These are phyloP conservation scores for Pythium brassicae DNA, from an alignment of 352 stramenopile species.

Conservation along the genomic window DNA sequence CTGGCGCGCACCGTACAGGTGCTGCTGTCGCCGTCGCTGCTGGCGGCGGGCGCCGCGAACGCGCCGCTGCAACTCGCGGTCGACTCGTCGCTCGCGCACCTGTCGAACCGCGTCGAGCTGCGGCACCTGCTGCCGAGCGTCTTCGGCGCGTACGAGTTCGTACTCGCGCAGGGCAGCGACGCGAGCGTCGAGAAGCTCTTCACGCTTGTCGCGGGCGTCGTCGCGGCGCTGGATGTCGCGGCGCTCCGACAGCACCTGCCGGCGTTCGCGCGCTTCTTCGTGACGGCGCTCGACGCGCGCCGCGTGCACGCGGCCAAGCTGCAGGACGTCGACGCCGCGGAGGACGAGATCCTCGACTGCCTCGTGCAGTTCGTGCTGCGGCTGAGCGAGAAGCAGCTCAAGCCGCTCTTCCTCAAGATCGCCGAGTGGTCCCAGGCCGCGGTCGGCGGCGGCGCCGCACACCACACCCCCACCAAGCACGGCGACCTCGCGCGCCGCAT, in stretches of 20 bases:
- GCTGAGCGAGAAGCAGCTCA: conserved; percentile 87
- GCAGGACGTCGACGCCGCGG: conserved; percentile 56
- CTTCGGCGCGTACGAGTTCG: conserved; percentile 65
- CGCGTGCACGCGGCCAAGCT: conserved; percentile 58
- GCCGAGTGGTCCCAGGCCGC: conserved; percentile 67
- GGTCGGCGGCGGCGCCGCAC: conserved; percentile 1
- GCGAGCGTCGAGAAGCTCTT: conserved; percentile 62
- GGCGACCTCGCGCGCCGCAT: conserved; percentile 54
- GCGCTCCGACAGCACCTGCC: conserved; percentile 62
- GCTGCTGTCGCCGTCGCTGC: conserved; percentile 48
- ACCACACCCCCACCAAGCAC: conserved; percentile 14
- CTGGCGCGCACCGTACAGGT: conserved; percentile 55
- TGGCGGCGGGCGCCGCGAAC: conserved; percentile 25
- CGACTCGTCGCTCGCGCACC: conserved; percentile 58
- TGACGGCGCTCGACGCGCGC: conserved; percentile 68
- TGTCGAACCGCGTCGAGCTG: conserved; percentile 69
- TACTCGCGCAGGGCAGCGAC: conserved; percentile 43
- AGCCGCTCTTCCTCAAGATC: conserved; percentile 86
- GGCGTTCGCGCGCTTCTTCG: conserved; percentile 81
- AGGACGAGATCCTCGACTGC: conserved; percentile 74
- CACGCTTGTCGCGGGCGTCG: conserved; percentile 62
- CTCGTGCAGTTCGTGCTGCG: conserved; percentile 83
- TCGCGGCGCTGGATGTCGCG: conserved; percentile 40
- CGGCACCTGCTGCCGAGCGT: conserved; percentile 70
- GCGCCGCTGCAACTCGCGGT: conserved; percentile 46